These are phyloP conservation scores for Calonectria pteridis DNA, from an alignment of 2,329 filamentous ascomycete species.

Conservation along the genomic window DNA sequence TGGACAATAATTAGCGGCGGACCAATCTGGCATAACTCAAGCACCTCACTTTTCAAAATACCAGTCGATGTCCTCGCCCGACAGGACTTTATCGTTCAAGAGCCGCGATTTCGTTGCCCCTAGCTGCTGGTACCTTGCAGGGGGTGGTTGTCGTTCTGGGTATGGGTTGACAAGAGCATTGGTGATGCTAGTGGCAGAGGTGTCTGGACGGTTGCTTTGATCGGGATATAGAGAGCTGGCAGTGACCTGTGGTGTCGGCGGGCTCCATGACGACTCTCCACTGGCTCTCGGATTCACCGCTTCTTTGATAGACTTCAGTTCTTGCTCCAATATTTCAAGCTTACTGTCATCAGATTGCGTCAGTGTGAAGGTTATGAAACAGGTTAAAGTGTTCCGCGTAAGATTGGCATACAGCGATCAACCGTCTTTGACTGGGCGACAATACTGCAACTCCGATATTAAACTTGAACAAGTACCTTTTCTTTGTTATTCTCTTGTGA, in stretches of 20 bases:
- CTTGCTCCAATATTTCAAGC: slow-evolving; percentile 66
- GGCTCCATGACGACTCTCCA: slow-evolving; percentile 42
- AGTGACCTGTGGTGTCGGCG: slow-evolving; percentile 45
- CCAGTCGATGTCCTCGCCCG: slow-evolving; percentile 66
- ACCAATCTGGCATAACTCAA: background rate
- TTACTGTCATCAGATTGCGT: slow-evolving; percentile 55
- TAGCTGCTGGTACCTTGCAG: slow-evolving; percentile 33
- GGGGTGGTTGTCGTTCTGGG: slow-evolving; percentile 13
- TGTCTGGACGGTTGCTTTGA: slow-evolving; percentile 29
- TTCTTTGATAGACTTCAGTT: slow-evolving; percentile 67
- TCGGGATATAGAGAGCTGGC: slow-evolving; percentile 39
- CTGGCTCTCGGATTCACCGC: slow-evolving; percentile 54
- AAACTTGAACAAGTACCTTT: slow-evolving; percentile 51
- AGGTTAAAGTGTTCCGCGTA: background rate
- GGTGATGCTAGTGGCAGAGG: slow-evolving; percentile 25
- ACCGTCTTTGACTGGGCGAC: background rate
- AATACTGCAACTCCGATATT: background rate
- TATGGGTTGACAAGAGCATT: slow-evolving; percentile 19
- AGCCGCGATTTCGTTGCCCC: slow-evolving; percentile 56
- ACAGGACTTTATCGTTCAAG: slow-evolving; percentile 61
- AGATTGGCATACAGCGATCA: background rate
- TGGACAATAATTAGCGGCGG: slow-evolving; percentile 37
- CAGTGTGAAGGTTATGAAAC: slow-evolving; percentile 24
- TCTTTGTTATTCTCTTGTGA: slow-evolving; percentile 60
- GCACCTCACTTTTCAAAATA: slow-evolving; percentile 65